phyloP scores from a whole-genome alignment of 116 monocot genomes.

The Papilionanthe hybrid region DNA sequence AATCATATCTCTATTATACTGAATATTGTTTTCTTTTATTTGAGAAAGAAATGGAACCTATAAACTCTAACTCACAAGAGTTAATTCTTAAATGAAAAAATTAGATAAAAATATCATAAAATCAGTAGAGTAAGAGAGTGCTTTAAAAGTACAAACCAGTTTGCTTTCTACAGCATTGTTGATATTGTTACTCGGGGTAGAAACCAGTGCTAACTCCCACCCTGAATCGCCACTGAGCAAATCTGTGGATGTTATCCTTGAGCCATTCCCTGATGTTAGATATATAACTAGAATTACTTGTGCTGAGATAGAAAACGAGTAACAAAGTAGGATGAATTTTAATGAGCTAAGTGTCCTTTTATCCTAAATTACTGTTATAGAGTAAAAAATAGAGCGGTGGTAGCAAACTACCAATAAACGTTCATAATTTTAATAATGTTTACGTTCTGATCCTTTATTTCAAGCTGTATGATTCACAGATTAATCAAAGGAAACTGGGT shows the following conservation, averaged over 20 bases:
- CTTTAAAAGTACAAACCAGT: slow-evolving; percentile 41
- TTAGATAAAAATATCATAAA: neutral
- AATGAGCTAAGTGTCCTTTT: neutral
- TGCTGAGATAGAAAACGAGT: neutral
- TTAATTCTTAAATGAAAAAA: neutral
- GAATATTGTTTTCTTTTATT: neutral
- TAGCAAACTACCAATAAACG: neutral
- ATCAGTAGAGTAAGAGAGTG: neutral
- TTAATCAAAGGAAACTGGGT: neutral
- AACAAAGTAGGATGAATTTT: neutral
- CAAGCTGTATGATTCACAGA: neutral
- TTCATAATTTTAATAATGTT: neutral
- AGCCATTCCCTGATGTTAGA: slow-evolving; percentile 34
- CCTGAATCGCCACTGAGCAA: slow-evolving; percentile 49
- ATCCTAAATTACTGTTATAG: neutral
- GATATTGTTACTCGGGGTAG: slow-evolving; percentile 67
- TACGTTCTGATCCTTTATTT: neutral
- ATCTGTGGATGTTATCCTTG: slow-evolving; percentile 25
- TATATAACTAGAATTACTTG: neutral
- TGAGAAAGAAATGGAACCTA: neutral
- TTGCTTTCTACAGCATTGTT: slow-evolving; percentile 61
- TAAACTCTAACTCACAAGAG: neutral
- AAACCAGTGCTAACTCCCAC: slow-evolving; percentile 88
- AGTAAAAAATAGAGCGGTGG: neutral
- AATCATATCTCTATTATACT: neutral